Evolutionary conservation across 345 rosid genomes (phyloP), one percentile per base, ranked within the genome.

Genomic region (Reutealis trisperma): DNA sequence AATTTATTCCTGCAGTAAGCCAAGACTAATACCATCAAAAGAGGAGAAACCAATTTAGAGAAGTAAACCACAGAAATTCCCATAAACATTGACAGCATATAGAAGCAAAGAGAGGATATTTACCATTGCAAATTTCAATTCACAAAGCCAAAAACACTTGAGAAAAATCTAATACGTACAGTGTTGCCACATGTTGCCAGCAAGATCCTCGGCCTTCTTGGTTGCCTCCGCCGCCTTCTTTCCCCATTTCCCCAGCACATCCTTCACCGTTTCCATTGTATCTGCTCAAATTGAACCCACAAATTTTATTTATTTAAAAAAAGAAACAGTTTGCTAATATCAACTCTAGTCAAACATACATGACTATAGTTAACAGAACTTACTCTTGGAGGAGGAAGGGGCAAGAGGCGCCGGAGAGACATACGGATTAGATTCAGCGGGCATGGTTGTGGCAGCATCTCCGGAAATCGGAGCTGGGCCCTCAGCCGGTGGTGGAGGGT

Each of bases 131-230:
- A 25, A 27, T 51, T 9, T 8, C 25, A 30, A 27, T 27, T 27
- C 24, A 7, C 47, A 22, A n/a, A 13, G 49, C 2, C 2, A 15
- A 27, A 42, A 44, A 22, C 30, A 67, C 5, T 44, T 67, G 8
- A 24, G 9, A 14, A 44, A 44, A 22, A n/a, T 44, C 2, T 6
- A 67, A 51, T 59, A 65, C 84, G 83, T 80, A 94, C 97, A 69
- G 85, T 93, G 97, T 62, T 94, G 97, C 97, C 97, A 93, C 86
- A 90, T 80, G 77, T 91, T 90, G 63, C 94, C 98, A 73, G 98
- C 95, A 80, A 94, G 93, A 85, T 92, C 99, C 85, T 91, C 93
- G 0, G 94, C 97, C 81, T 87, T 96, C 89, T 94, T 94, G 24
- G 97, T 86, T 21, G 94, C 94, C n/a, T 92, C 99, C 0, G 90